Percentiles rank a stretch among this genome's conserved stretches.
Conservation (phyloP, 495 filamentous ascomycete species). For the Aspergillus conjunctus region DNA sequence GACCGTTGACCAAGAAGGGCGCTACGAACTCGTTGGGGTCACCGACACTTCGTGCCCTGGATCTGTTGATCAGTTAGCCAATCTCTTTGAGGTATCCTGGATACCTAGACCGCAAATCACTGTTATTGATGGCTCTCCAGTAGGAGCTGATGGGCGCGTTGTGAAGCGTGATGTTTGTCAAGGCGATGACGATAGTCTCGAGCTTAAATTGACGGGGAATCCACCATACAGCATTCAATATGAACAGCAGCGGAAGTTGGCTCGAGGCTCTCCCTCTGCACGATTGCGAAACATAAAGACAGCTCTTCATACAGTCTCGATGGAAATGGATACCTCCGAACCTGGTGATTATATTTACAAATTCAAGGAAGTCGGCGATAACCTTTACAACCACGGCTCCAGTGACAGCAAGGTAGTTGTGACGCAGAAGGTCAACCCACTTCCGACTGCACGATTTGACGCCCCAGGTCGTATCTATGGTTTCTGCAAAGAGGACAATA, state of each 20-base stretch:
- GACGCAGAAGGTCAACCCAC: slow-evolving; percentile 77
- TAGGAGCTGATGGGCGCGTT: slow-evolving; percentile 53
- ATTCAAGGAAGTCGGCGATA: slow-evolving; percentile 78
- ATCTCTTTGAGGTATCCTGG: slow-evolving; percentile 79
- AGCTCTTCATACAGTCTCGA: slow-evolving; percentile 67
- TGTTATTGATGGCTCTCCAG: slow-evolving; percentile 61
- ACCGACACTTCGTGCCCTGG: slow-evolving; percentile 79
- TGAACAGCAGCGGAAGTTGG: slow-evolving; percentile 67
- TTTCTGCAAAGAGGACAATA: slow-evolving; percentile 84
- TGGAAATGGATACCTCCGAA: slow-evolving; percentile 81
- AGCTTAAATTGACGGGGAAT: slow-evolving; percentile 74
- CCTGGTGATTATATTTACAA: slow-evolving; percentile 83
- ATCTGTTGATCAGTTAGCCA: slow-evolving; percentile 68
- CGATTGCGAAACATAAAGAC: slow-evolving; percentile 69
- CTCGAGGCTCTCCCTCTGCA: slow-evolving; percentile 60
- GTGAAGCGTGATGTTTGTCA: slow-evolving; percentile 85
- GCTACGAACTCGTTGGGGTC: slow-evolving; percentile 76
- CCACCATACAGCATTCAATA: slow-evolving; percentile 87
- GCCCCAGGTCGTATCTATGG: slow-evolving; percentile 93
- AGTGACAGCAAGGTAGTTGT: slow-evolving; percentile 64
- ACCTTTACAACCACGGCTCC: slow-evolving; percentile 75
- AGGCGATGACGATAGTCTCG: slow-evolving; percentile 86
- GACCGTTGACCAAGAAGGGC: slow-evolving; percentile 63
- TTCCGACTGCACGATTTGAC: slow-evolving; percentile 76
- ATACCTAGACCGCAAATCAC: slow-evolving; percentile 74